Base-by-base conservation (phyloP, 2,329 filamentous ascomycete genomes). In the Beauveria caledonica region DNA sequence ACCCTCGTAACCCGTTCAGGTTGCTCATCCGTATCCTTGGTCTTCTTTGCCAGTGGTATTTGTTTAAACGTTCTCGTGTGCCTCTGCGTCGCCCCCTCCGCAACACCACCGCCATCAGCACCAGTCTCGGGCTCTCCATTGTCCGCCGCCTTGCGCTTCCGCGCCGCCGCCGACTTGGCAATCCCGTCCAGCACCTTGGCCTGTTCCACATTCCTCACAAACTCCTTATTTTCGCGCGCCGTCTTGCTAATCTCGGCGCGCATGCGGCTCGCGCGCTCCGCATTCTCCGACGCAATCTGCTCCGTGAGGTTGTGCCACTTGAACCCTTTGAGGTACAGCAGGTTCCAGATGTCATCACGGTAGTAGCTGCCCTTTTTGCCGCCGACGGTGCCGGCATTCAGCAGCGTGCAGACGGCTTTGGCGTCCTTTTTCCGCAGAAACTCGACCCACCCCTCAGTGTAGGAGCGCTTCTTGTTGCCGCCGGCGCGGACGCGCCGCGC, bases 391-490 rank as follows among this genome's bases (percentile, higher is more conserved):
- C 83, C 83, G 46, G 88, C 87, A 69, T 95, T 95, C 54, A 95
- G 78, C 27, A 88, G 80, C 65, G 90, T 87, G 54, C 86, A 89
- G 0, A 84, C 87, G n/a, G 83, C 77, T 71, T 92, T 91, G 40
- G 90, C 90, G 63, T 92, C 86, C 64, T 81, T 80, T 73, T 94
- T 94, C 63, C 81, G 80, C 40, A 85, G 73, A 68, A 93, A 95
- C 72, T 95, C 91, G 29, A 94, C 85, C 90, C 90, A 95, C 50
- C 90, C 91, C 72, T 95, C 91, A 3, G 85, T 87, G 74, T 86
- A 94, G n/a, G 83, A 83, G 62, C 86, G 83, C 73, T 92, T 91
- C 76, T 92, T 92, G 76, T 93, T 94, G 62, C 90, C 90, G 55
- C 91, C 90, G 55, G 80, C 81, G 59, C 82, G 81, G 13, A 92